phyloP scores from a whole-genome alignment of 495 filamentous ascomycete species.

The Talaromyces borbonicus region DNA sequence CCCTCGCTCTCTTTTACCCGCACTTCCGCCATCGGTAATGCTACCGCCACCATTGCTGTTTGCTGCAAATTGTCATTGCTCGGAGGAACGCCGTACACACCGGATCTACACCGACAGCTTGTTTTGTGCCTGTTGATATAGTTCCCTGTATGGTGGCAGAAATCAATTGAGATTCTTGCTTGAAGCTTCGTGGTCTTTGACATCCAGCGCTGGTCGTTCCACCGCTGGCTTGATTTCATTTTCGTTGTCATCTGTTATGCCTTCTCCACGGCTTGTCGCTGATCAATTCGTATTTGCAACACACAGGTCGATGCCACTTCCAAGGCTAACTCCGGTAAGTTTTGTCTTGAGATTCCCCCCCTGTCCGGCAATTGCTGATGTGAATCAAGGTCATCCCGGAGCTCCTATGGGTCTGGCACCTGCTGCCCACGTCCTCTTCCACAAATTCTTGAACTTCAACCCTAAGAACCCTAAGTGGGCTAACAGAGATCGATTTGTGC shows the following conservation, averaged over 20 bases:
- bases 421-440: slow-evolving; percentile 93
- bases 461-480: slow-evolving; percentile 95
- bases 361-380: not conserved
- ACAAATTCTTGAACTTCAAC: slow-evolving; percentile 99
- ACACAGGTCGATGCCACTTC: slow-evolving; percentile 91
- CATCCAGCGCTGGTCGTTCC: too few relatives aligned
- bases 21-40: not conserved
- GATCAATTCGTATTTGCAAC: slow-evolving; percentile 8
- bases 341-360: not conserved
- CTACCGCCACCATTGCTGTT: slow-evolving; percentile 4
- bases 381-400: slow-evolving; percentile 70
- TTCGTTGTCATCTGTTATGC: too few relatives aligned
- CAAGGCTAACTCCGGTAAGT: slow-evolving; percentile 66
- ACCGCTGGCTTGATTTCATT: too few relatives aligned
- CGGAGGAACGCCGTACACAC: slow-evolving; percentile 1
- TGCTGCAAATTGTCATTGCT: not conserved
- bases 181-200: too few relatives aligned
- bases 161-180: too few relatives aligned
- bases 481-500: slow-evolving; percentile 96
- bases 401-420: slow-evolving; percentile 99
- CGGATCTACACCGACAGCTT: too few relatives aligned
- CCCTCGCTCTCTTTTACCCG: not conserved
- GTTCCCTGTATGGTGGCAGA: too few relatives aligned
- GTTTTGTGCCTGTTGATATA: too few relatives aligned
- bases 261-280: too few relatives aligned